These are phyloP conservation scores for Cokeromyces recurvatus DNA, from an alignment of 371 early-diverging fungal genomes.

Conservation along the genomic window DNA sequence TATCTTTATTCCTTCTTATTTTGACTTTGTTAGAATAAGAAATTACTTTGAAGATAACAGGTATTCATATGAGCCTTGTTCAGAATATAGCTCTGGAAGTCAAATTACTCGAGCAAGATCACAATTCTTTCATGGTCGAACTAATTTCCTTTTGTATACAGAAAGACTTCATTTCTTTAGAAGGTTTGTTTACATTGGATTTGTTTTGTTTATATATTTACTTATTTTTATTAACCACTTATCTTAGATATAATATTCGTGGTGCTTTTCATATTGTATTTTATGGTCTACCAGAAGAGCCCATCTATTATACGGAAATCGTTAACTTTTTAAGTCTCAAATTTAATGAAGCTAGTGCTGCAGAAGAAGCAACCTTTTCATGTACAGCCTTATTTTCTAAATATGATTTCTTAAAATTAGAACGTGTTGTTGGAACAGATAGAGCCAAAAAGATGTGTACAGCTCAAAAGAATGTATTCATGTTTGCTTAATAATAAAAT, in stretches of 20 bases:
- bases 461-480: conserved; percentile 65
- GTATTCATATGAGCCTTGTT: conserved; percentile 70
- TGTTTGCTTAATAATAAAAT: conserved; percentile 70
- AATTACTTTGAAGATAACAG: conserved; percentile 79
- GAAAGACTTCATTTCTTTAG: conserved; percentile 96
- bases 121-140: conserved; percentile 77
- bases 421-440: conserved; percentile 84
- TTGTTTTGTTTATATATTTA: neutral
- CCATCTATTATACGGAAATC: conserved; percentile 88
- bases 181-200: conserved; percentile 30
- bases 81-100: conserved; percentile 66
- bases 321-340: conserved; percentile 61
- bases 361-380: conserved; percentile 56
- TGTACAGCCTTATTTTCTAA: conserved; percentile 74
- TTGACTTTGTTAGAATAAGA: conserved; percentile 91
- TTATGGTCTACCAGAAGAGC: conserved; percentile 84
- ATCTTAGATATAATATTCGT: conserved; percentile 69
- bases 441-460: conserved; percentile 73
- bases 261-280: conserved; percentile 86
- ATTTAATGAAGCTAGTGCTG: conserved; percentile 44
- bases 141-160: conserved; percentile 76
- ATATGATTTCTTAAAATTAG: conserved; percentile 82
- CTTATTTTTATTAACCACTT: no score
- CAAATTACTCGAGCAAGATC: conserved; percentile 77
- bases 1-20: conserved; percentile 92